Base-by-base conservation (phyloP, 495 filamentous ascomycete species). In the Alectoria sarmentosa region DNA sequence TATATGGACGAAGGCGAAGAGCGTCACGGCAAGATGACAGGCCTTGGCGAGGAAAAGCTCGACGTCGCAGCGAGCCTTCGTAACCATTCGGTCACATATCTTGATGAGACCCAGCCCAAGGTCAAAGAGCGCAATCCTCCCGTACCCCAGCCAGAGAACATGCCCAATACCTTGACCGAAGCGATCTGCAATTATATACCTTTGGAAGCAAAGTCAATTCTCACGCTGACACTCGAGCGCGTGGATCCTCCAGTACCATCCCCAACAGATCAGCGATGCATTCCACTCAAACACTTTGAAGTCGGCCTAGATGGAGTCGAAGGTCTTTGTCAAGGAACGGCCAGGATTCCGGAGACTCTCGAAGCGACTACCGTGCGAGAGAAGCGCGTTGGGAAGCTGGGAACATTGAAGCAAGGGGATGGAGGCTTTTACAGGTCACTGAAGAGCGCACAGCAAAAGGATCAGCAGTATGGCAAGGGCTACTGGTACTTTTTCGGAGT, bases 261-360 rank as follows among this genome's bases (percentile, higher is more conserved):
- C 19, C 42, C 61, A 28, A 49, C 48, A 26, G 15, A 21, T 21
- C 13, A 58, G 9, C 28, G 19, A 41, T 59, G 61, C 17, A 46
- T 63, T 38, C 44, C 55, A 26, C 55, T 67, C 44, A 46, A 59
- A 14, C 61, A 55, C 30, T 67, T 67, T 41, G 61, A 60, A 30
- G 37, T 67, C 17, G 65, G 61, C 2, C 44, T 64, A 0, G 65
- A 67, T 34, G 65, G 65, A 26, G 65, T 64, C 37, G 65, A 67
- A 64, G 59, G 61, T 10, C 63, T 67, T 42, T 42, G 58, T 30
- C 61, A 52, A 59, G 65, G 65, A 0, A 55, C 52, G 1, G 65
- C 42, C 14, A 48, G 13, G 17, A 58, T 67, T n/a, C 34, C 61
- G 3, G 65, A 63, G 42, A 64, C 34, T 34, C 11, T 19, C 14